Base-by-base conservation (phyloP, 2,329 filamentous ascomycete genomes). In the Paecilomyces niveus region DNA sequence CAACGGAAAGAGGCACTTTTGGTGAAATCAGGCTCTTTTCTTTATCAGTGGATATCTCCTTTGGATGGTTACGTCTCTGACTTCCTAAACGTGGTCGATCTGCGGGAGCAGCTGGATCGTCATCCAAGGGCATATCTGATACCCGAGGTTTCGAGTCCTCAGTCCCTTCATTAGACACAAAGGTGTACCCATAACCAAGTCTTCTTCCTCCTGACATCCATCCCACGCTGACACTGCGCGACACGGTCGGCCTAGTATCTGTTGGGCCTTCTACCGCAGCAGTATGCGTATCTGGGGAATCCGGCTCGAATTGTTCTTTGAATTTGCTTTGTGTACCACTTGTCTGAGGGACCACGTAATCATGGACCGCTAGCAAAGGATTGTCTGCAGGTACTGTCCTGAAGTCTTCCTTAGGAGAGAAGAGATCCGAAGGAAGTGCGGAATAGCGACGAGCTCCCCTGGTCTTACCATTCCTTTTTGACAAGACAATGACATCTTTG, bases 151-250 rank as follows among this genome's bases (percentile, higher is more conserved):
- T 29, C 8, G 56, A 29, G 5, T 55, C 39, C 6, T 51, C 57
- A 15, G 64, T 62, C 6, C 69, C 67, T n/a, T 65, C 61, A 24
- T 64, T 60, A 21, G 64, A 57, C 13, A 76, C 70, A 55, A 74
- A 65, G 15, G 61, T 68, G 58, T 76, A 77, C 2, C 74, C 74
- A 61, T 76, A 77, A 1, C 74, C 74, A 51, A 71, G 61, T 21
- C 74, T 70, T 58, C 70, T 71, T 3, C 74, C 74, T 22, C 68
- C 73, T 9, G 74, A 73, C 68, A 77, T 70, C 75, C 75, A 78
- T 22, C 73, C 75, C 31, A 74, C 62, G 54, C 75, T 78, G 52
- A 74, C 65, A 61, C 67, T 73, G 15, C 72, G 71, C 53, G 67
- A 61, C 18, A 63, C 45, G 11, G 22, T 18, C n/a, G 55, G 22